A percentile compares a stretch with the other conserved stretches of the same genome.
These are phyloP conservation scores for Sporothrix curviconia DNA, from an alignment of 2,329 filamentous ascomycete species.

Conservation along the genomic window DNA sequence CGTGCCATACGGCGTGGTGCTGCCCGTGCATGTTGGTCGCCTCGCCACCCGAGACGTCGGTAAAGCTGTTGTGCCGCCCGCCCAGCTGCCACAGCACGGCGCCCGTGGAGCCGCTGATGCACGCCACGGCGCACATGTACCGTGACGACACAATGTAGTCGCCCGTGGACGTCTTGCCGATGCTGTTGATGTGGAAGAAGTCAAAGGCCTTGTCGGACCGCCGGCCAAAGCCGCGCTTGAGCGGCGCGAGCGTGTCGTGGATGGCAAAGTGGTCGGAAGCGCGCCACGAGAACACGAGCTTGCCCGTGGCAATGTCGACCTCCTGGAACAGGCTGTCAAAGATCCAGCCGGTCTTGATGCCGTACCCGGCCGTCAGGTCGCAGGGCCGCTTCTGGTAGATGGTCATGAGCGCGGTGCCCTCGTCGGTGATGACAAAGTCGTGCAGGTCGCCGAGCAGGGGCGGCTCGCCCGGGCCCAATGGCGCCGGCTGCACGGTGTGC, in stretches of 20 bases:
- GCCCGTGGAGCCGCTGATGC: constrained; percentile 40
- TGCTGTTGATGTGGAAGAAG: constrained; percentile 51
- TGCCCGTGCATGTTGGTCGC: constrained; percentile 27
- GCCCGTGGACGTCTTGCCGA: constrained; percentile 43
- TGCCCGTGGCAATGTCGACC: constrained; percentile 43
- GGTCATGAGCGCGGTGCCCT: constrained; percentile 4
- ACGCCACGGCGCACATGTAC: constrained; percentile 37
- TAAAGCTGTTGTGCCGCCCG: constrained; percentile 41
- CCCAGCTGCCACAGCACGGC: constrained; percentile 47
- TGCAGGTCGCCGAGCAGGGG: constrained; percentile 32
- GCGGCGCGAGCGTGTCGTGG: background rate
- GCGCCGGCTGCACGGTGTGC: constrained; percentile 45
- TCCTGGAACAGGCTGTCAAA: constrained; percentile 36
- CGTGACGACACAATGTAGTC: constrained; percentile 51
- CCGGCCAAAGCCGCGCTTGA: constrained; percentile 10
- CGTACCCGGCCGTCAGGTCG: constrained; percentile 38
- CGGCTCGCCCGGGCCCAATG: constrained; percentile 33
- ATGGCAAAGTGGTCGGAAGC: constrained; percentile 27
- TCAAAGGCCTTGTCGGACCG: constrained; percentile 38
- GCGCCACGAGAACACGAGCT: constrained; percentile 45
- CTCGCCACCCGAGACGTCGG: constrained; percentile 20
- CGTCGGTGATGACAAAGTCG: constrained; percentile 6
- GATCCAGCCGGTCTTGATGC: constrained; percentile 25
- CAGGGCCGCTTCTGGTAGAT: constrained; percentile 44
- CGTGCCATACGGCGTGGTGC: constrained; percentile 31